Conservation (phyloP, 176 grass and related monocot species). For the Oryza longistaminata region DNA sequence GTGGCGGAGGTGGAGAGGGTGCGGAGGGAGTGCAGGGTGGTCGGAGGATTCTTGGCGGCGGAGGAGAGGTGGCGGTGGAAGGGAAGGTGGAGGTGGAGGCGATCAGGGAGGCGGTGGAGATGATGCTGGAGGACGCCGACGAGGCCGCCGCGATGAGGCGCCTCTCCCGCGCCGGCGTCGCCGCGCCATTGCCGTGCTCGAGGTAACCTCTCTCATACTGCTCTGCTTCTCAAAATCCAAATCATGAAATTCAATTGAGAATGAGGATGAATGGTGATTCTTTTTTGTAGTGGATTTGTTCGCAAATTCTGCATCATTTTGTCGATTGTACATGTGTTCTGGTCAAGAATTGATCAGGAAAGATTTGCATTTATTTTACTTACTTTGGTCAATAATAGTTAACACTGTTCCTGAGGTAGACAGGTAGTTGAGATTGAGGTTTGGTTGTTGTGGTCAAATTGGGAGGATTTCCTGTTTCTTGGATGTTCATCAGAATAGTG, state of each 20-base stretch:
- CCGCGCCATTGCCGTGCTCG: slow-evolving; percentile 65
- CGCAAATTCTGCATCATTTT: not conserved
- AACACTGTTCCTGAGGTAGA: not conserved
- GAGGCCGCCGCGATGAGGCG: slow-evolving; percentile 46
- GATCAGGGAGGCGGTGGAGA: slow-evolving; percentile 71
- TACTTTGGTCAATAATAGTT: not conserved
- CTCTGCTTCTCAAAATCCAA: not conserved
- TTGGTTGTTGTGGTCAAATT: not conserved
- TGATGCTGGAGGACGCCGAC: slow-evolving; percentile 61
- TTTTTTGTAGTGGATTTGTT: slow-evolving; percentile 18
- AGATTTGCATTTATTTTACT: not conserved
- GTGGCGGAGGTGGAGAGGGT: slow-evolving; percentile 61
- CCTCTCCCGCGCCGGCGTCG: slow-evolving; percentile 56
- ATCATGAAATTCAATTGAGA: not conserved
- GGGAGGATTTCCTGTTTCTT: not conserved
- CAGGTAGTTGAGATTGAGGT: not conserved
- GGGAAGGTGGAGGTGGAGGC: slow-evolving; percentile 60
- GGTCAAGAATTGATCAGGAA: slow-evolving; percentile 7
- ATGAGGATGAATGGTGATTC: not conserved
- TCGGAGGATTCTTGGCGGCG: slow-evolving; percentile 45
- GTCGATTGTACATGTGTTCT: not conserved
- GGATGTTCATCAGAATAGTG: not conserved
- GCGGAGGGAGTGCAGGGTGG: slow-evolving; percentile 55
- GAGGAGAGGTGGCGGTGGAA: slow-evolving; percentile 64
- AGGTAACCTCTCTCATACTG: slow-evolving; percentile 50